A percentile compares a stretch with the other conserved stretches of the same genome.
Evolutionary conservation across 2,329 filamentous ascomycete species (phyloP).

Genomic region (Apiospora kogelbergensis): DNA sequence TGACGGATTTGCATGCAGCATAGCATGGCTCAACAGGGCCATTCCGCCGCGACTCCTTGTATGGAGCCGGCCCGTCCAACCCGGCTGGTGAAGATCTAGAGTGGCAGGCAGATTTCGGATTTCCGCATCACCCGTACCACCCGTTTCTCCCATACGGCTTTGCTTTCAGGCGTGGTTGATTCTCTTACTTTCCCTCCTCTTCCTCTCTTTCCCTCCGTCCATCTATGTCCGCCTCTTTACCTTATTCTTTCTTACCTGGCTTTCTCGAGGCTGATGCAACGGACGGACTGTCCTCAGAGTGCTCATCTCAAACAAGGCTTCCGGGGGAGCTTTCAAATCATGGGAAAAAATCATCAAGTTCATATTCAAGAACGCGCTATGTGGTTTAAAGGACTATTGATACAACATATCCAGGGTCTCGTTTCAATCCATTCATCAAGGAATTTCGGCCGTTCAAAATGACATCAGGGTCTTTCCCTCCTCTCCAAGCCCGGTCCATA

Average conservation of each 20-base stretch:
- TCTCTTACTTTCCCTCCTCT: too few relatives aligned
- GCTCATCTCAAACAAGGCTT: neutral
- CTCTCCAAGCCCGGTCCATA: neutral
- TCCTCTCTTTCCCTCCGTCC: too few relatives aligned
- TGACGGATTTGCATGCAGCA: neutral
- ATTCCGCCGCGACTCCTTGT: neutral
- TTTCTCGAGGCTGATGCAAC: neutral
- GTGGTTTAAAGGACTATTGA: neutral
- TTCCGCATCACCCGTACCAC: too few relatives aligned
- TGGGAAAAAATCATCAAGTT: neutral
- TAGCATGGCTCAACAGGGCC: neutral
- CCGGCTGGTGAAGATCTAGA: too few relatives aligned
- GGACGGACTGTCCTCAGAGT: too few relatives aligned
- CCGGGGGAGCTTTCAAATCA: neutral
- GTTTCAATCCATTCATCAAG: neutral
- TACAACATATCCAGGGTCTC: slow-evolving; percentile 1
- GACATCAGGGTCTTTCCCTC: neutral
- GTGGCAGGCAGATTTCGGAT: too few relatives aligned
- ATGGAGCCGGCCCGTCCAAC: neutral
- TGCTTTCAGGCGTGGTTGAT: too few relatives aligned
- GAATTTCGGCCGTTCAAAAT: neutral
- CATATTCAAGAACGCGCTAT: slow-evolving; percentile 4
- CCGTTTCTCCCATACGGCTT: too few relatives aligned
- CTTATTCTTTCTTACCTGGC: too few relatives aligned
- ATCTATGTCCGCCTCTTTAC: too few relatives aligned